These are phyloP conservation scores for Platismatia glauca DNA, from an alignment of 495 filamentous ascomycete genomes.

Conservation along the genomic window DNA sequence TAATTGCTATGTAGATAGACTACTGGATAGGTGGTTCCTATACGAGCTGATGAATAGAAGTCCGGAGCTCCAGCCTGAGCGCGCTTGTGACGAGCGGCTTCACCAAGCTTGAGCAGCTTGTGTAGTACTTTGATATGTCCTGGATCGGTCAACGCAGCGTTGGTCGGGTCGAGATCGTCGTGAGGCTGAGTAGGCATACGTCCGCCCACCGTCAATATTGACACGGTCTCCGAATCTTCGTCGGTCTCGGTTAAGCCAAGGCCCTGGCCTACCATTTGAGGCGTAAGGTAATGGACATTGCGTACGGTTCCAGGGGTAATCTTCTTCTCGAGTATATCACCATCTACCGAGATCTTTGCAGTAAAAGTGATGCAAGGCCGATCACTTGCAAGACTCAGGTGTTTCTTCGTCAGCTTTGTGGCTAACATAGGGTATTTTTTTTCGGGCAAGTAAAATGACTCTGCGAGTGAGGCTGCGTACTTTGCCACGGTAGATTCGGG, in stretches of 20 bases:
- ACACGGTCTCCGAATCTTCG: slow-evolving; percentile 8
- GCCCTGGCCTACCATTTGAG: slow-evolving; percentile 40
- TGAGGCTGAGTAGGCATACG: neutral
- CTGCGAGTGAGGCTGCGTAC: slow-evolving; percentile 53
- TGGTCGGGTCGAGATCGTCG: slow-evolving; percentile 16
- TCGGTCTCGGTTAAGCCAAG: slow-evolving; percentile 5
- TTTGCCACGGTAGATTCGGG: slow-evolving; percentile 49
- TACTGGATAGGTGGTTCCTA: neutral
- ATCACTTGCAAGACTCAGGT: slow-evolving; percentile 60
- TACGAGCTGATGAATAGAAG: neutral
- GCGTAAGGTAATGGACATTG: slow-evolving; percentile 68
- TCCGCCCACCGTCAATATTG: slow-evolving; percentile 17
- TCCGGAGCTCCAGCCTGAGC: neutral
- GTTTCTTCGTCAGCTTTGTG: slow-evolving; percentile 39
- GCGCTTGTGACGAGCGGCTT: slow-evolving; percentile 9
- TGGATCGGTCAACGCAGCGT: slow-evolving; percentile 11
- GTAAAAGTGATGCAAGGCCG: slow-evolving; percentile 77
- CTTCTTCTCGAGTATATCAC: slow-evolving; percentile 59
- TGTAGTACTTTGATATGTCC: slow-evolving; percentile 10
- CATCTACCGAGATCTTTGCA: slow-evolving; percentile 55
- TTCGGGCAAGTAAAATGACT: slow-evolving; percentile 70
- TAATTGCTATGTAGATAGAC: neutral
- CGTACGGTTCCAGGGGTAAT: slow-evolving; percentile 60
- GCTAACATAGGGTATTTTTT: slow-evolving; percentile 69
- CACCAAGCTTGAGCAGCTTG: slow-evolving; percentile 12